Evolutionary conservation across 371 early-diverging fungal genomes (phyloP).

Genomic region (Entomophthora muscae): DNA sequence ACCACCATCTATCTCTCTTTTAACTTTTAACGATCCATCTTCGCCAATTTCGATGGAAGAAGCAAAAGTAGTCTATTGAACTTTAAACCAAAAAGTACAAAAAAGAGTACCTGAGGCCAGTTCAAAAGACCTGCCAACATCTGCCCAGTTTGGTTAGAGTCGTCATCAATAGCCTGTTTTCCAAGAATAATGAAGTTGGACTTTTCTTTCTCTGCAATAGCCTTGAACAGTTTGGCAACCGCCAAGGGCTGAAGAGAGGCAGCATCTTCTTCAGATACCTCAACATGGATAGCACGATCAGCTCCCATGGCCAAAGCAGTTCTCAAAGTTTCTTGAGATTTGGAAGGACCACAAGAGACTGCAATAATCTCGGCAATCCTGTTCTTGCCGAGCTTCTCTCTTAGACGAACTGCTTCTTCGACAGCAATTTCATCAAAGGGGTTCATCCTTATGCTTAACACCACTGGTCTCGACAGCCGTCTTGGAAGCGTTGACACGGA

Average conservation of each 20-base stretch:
- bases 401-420: conserved; percentile 87
- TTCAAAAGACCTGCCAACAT: conserved; percentile 92
- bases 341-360: conserved; percentile 77
- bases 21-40: conserved; percentile 44
- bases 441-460: conserved; percentile 97
- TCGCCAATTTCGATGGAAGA: conserved; percentile 75
- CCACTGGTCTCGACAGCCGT: conserved; percentile 79
- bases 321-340: conserved; percentile 81
- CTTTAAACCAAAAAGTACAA: neutral
- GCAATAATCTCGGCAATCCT: conserved; percentile 58
- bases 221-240: conserved; percentile 86
- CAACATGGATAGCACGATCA: conserved; percentile 90
- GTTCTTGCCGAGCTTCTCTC: conserved; percentile 56
- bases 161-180: conserved; percentile 98
- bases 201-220: conserved; percentile 75
- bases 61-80: conserved; percentile 74
- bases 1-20: conserved; percentile 95
- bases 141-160: conserved; percentile 92
- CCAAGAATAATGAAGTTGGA: conserved; percentile 87
- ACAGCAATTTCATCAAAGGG: conserved; percentile 98
- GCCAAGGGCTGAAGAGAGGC: conserved; percentile 49
- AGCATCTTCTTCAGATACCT: conserved; percentile 45
- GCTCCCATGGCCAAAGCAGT: conserved; percentile 98
- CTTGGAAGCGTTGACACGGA: conserved; percentile 80
- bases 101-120: conserved; percentile 70